Conservation (phyloP, 768 basidiomycete species). For the Boletus pseudo-olivaceus region DNA sequence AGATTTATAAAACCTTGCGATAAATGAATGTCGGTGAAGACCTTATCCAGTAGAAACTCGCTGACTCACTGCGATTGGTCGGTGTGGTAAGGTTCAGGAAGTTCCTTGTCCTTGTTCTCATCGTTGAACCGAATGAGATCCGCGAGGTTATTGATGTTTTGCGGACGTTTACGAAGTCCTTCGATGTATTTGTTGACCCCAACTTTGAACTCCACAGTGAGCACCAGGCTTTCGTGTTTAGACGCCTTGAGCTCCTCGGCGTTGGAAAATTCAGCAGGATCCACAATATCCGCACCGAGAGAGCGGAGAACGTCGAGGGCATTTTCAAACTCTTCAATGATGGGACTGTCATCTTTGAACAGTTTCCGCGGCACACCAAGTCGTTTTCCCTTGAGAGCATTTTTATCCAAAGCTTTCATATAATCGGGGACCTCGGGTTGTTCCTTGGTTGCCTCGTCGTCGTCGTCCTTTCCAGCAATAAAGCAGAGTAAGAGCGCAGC, state of each 20-base stretch:
- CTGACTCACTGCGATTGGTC: constrained; percentile 34
- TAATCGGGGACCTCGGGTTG: constrained; percentile 59
- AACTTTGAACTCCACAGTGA: constrained; percentile 60
- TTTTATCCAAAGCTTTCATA: constrained; percentile 45
- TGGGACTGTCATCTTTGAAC: constrained; percentile 18
- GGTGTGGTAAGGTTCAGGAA: constrained; percentile 32
- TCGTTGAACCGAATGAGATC: constrained; percentile 58
- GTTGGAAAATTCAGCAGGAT: constrained; percentile 59
- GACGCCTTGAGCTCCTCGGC: constrained; percentile 46
- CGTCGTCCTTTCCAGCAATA: constrained; percentile 52
- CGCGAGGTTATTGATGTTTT: constrained; percentile 51
- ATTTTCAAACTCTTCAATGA: constrained; percentile 37
- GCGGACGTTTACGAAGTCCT: constrained; percentile 48
- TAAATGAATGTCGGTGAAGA: background rate
- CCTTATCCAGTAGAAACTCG: background rate
- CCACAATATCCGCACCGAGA: constrained; percentile 51
- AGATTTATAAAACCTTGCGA: constrained; percentile 20
- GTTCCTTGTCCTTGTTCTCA: constrained; percentile 49
- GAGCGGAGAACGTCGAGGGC: constrained; percentile 35
- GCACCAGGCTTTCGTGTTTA: constrained; percentile 49
- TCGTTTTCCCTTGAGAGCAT: constrained; percentile 47
- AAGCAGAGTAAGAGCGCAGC: constrained; percentile 50
- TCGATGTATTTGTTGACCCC: constrained; percentile 49
- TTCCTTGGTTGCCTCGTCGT: constrained; percentile 49
- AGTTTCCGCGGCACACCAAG: constrained; percentile 51